A percentile compares a stretch with the other conserved stretches of the same genome.
These are phyloP conservation scores for Sergeia podlipaevii DNA, from an alignment of 208 protist genomes.

Conservation along the genomic window DNA sequence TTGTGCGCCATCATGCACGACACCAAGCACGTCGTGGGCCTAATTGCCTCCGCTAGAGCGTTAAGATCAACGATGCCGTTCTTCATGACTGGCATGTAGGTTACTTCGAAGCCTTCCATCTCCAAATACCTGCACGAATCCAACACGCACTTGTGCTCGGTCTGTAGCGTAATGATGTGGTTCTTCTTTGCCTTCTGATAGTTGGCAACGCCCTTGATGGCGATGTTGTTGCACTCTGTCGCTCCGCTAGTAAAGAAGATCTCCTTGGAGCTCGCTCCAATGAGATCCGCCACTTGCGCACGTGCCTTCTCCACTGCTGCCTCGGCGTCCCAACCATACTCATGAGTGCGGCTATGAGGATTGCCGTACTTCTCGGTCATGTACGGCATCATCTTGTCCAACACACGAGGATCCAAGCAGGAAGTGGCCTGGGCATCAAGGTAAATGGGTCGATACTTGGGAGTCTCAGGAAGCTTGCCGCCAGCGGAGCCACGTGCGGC, in stretches of 20 bases:
- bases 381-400: conserved; percentile 99
- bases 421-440: conserved; percentile 96
- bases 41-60: conserved; percentile 90
- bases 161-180: conserved; percentile 98
- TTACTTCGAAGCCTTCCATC: conserved; percentile 95
- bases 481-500: not conserved
- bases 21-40: conserved; percentile 95
- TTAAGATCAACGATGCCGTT: conserved; percentile 97
- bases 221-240: conserved; percentile 99
- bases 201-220: conserved; percentile 98
- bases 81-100: conserved; percentile 96
- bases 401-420: conserved; percentile 96
- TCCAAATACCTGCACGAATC: conserved; percentile 98
- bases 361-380: conserved; percentile 98
- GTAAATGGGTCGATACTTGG: conserved; percentile 88
- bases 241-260: conserved; percentile 99
- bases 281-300: conserved; percentile 85
- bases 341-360: conserved; percentile 97
- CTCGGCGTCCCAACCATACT: conserved; percentile 96
- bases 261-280: conserved; percentile 96
- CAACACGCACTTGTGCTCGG: conserved; percentile 99
- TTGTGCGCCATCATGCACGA: conserved; percentile 99
- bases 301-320: conserved; percentile 95
- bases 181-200: conserved; percentile 97
- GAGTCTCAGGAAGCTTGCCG: conserved; percentile 1